Conservation (phyloP, 345 rosid genomes). For the Sonneratia caseolaris region DNA sequence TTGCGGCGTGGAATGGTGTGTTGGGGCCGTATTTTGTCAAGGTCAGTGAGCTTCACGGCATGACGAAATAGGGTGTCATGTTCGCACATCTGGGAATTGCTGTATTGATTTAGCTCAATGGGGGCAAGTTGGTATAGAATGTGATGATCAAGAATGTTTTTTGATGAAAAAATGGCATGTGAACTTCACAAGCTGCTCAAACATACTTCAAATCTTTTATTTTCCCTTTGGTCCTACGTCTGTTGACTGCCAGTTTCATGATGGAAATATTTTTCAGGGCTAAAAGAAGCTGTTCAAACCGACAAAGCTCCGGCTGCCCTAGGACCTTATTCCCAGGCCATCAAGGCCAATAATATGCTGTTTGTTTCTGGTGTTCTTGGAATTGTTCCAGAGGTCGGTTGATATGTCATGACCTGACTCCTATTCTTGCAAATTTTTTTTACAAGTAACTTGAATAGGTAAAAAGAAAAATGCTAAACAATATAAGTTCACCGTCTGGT, state of each 20-base stretch:
- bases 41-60: no score
- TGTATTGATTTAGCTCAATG: no score
- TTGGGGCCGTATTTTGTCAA: no score
- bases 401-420: background rate
- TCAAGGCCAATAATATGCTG: slow-evolving; percentile 66
- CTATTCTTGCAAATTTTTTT: background rate
- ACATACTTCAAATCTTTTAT: background rate
- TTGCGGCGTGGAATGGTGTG: background rate
- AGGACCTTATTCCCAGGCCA: slow-evolving; percentile 94
- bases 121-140: background rate
- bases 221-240: background rate
- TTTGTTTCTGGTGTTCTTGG: slow-evolving; percentile 85
- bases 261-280: slow-evolving; percentile 21
- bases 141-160: background rate
- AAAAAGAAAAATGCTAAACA: background rate
- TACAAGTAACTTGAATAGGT: background rate
- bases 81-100: no score
- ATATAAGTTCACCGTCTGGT: background rate
- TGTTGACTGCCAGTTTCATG: background rate
- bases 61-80: no score
- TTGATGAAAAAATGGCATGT: background rate
- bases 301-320: slow-evolving; percentile 90
- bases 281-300: slow-evolving; percentile 62
- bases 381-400: slow-evolving; percentile 73
- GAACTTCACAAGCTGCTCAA: background rate